A percentile compares a stretch with the other conserved stretches of the same genome.
Evolutionary conservation across 2,329 filamentous ascomycete genomes (phyloP).

Genomic region (Cladosporium sp.): DNA sequence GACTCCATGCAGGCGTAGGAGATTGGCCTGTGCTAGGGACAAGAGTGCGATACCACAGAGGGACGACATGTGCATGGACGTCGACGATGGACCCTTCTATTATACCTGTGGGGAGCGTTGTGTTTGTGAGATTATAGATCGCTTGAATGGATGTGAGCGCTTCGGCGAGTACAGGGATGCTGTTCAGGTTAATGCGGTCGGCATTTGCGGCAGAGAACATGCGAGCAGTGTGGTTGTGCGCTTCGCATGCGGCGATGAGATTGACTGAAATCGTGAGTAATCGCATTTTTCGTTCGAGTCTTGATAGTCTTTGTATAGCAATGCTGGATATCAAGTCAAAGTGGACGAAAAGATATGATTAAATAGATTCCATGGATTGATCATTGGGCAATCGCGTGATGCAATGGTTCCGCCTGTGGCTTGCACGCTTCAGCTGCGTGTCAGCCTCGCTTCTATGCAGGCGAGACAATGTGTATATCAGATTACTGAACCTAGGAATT

Average conservation of each 20-base stretch:
- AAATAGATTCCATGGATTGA: not conserved
- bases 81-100: conserved; percentile 34
- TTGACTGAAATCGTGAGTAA: not conserved
- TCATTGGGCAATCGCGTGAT: not conserved
- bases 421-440: not conserved
- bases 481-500: not conserved
- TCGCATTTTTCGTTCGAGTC: not conserved
- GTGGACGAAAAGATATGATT: not conserved
- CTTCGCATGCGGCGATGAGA: not conserved
- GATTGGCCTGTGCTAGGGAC: conserved; percentile 37
- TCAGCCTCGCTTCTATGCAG: not conserved
- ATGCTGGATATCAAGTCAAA: not conserved
- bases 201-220: conserved; percentile 13
- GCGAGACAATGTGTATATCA: not conserved
- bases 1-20: conserved; percentile 36
- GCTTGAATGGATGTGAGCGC: conserved; percentile 34
- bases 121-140: conserved; percentile 23
- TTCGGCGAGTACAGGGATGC: conserved; percentile 34
- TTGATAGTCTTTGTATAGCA: not conserved
- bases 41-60: conserved; percentile 36
- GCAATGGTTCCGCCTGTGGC: not conserved
- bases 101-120: conserved; percentile 21
- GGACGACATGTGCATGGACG: conserved; percentile 40
- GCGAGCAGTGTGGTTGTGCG: conserved; percentile 8
- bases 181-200: conserved; percentile 34